These are phyloP conservation scores for Exophiala phaeomuriformis DNA, from an alignment of 2,329 filamentous ascomycete species.

Conservation along the genomic window DNA sequence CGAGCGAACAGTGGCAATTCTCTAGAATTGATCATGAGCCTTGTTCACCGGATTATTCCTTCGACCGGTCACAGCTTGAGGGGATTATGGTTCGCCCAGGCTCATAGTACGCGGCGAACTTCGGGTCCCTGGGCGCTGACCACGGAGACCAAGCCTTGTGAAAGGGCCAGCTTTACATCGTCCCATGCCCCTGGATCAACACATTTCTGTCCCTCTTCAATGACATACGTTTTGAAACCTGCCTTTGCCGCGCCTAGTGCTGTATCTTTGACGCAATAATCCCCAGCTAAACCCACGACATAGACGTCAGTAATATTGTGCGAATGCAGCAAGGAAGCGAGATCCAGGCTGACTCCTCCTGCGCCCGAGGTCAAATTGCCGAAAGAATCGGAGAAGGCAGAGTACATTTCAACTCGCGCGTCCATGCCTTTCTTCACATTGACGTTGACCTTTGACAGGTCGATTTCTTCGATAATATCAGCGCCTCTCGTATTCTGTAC, in stretches of 20 bases:
- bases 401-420: constrained; percentile 80
- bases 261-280: constrained; percentile 81
- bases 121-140: constrained; percentile 17
- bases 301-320: constrained; percentile 68
- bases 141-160: constrained; percentile 17
- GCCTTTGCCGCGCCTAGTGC: constrained; percentile 68
- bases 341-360: constrained; percentile 46
- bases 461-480: constrained; percentile 64
- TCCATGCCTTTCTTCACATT: constrained; percentile 74
- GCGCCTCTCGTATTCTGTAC: constrained; percentile 67
- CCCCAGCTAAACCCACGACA: constrained; percentile 75
- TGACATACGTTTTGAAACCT: constrained; percentile 68
- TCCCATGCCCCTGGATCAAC: constrained; percentile 60
- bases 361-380: constrained; percentile 36
- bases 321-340: constrained; percentile 52
- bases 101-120: constrained; percentile 13
- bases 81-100: background rate
- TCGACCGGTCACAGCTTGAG: too few species aligned
- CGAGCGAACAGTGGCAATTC: too few species aligned
- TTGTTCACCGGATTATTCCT: too few species aligned
- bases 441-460: constrained; percentile 51
- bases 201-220: constrained; percentile 69
- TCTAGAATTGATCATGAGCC: too few species aligned
- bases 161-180: constrained; percentile 31
- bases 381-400: constrained; percentile 80